Base-by-base conservation (phyloP, 768 basidiomycete genomes). In the Rhodotorula kratochvilovae region DNA sequence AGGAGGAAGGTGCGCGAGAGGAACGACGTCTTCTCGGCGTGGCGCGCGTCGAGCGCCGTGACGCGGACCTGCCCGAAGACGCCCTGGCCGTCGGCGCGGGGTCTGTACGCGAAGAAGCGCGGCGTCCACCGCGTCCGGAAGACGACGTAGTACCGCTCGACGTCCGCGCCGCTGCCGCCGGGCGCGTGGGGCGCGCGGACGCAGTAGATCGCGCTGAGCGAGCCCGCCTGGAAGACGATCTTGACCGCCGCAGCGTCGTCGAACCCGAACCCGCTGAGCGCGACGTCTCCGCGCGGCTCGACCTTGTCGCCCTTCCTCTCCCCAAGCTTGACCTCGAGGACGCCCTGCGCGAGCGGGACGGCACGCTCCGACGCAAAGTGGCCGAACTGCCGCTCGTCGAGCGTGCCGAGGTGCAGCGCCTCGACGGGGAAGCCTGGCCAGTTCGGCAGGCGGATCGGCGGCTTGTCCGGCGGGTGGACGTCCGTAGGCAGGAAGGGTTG, bases 341-440 rank as follows among this genome's bases (percentile, higher is more conserved):
- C 27, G 2, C 69, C 69, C 8, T 50, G 35, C 31, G 42, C 7
- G 23, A 65, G 42, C 16, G 31, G 25, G 19, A 51, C 59, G 15
- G 48, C 45, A 7, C 63, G 39, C 35, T 70, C 63, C 16, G 42
- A 19, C 15, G 21, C 19, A 36, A 70, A 70, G 33, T 8, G 2
- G 5, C 12, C 43, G 54, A 65, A 66, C 5, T 19, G 33, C 17
- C 63, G 58, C 42, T 70, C 69, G 63, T 70, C 59, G 54, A 70
- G 46, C 6, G 27, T 11, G 43, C 69, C 69, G 60, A 70, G 63
- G 31, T 55, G 45, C 25, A 70, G 29, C 8, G 58, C n/a, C 2
- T 35, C 19, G 53, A 70, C 36, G 0, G 3, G 11, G 53, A 61
- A 65, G 39, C 69, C 69, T 6, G 27, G n/a, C 43, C 69, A 61